Evolutionary conservation across 441 rosid species (phyloP), one percentile per base, ranked within the genome.

Genomic region (Melastoma candidum): DNA sequence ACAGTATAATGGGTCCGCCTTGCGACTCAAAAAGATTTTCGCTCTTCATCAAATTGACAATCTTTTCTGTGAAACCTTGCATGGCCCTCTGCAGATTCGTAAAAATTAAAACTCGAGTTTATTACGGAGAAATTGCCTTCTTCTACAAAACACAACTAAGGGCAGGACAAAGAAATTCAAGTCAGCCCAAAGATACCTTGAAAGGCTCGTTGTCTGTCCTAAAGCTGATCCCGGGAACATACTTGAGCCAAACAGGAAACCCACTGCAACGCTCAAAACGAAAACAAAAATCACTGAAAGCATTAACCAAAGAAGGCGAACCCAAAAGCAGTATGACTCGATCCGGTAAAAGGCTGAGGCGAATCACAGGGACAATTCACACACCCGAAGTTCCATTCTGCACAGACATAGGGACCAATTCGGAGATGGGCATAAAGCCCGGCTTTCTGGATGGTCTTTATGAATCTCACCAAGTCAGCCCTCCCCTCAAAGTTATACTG

Each of bases 1-100:
- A 80, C 46, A 89, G 97, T 29, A 89, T 83, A 56, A 89, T 89
- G 43, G 95, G 95, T 55, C 97, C 97, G 52, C 97, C 93, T 68
- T 85, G 93, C 11, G 93, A 82, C 74, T 89, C 88, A 52, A 73
- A 89, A 76, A 89, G 72, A 57, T 72, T 71, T 65, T 89, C 90
- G 72, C 79, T 78, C 82, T 85, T 85, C 97, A 89, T 83, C 74
- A 89, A 53, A 47, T 76, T 73, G 59, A 89, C 97, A 58, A 89
- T 85, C 74, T 82, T 89, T 76, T 79, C 88, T 4, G 95, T 84
- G 66, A 86, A 89, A 48, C 82, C 78, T 80, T 84, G 71, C 97
- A 89, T 86, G 63, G 81, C 92, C 63, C 74, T 80, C 97, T 88
- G 87, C 66, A 54, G 22, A 17, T 17, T 17, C 22, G 22, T 17